Base-by-base conservation (phyloP, 1,284 basidiomycete species). In the Athelia psychrophila region DNA sequence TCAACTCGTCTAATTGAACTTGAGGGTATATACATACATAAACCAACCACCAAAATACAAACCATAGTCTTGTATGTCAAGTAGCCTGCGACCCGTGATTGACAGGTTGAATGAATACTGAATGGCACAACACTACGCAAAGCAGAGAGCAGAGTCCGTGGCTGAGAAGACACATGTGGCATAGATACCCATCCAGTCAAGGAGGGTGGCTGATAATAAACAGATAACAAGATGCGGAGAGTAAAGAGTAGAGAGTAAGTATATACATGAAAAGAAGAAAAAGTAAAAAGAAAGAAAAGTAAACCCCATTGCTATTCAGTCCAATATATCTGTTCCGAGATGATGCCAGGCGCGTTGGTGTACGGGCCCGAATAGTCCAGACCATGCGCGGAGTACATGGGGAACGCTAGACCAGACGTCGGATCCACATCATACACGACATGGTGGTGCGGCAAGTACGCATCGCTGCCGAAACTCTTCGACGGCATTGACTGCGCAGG, bases 401-500 rank as follows among this genome's bases (percentile, higher is more conserved):
- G 38, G 38, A 42, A 42, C n/a, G 38, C 16, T 5, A 42, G 20
- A 9, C 38, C 38, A 22, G 38, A 42, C n/a, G 38, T 42, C n/a
- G 38, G 38, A n/a, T 42, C 38, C 16, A 42, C 38, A 42, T 42
- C 38, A 16, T 18, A 22, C 38, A n/a, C n/a, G 20, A 16, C 38
- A 9, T 35, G 33, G n/a, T n/a, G 38, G n/a, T 53, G 51, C 40
- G 32, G 50, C 32, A 56, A 35, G 16, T 60, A 60, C 48, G 54
- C 56, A 30, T 54, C 52, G 56, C 69, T 68, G 55, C 60, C 64
- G 61, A 67, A 69, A 64, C 67, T 63, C 58, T 48, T 58, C 16
- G 60, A 62, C 52, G 59, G 49, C 56, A 61, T 58, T 61, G 61
- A 66, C 66, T 62, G 60, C 60, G 56, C 56, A n/a, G 59, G 57